Evolutionary conservation across 805 yeast genomes (phyloP), one percentile per base, ranked within the genome.

Genomic region (Ascoidea rubescens): DNA sequence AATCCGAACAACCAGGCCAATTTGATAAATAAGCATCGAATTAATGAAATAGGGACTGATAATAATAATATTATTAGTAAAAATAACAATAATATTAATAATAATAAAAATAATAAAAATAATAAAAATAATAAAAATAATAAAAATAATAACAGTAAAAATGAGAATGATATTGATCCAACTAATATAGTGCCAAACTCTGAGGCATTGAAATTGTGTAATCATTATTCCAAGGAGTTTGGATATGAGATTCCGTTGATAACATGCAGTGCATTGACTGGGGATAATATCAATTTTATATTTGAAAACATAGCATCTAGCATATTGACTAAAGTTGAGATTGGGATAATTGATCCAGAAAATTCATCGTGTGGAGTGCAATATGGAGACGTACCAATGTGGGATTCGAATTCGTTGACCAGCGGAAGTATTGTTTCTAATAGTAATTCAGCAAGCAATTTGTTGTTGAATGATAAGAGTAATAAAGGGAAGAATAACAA

Each of bases 271-370:
- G 77, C 79, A 1, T 54, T 63, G 32, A 59, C 67, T 1, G 75
- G 76, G 5, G 60, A 60, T n/a, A 69, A 71, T 48, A 65, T 75
- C 4, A 64, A 63, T n/a, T 66, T 66, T 10, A 67, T 71, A 1
- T 76, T 76, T 51, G 60, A 64, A 14, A 59, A 63, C 16, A 49
- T 76, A 17, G 65, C 75, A 1, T 63, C 63, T 32, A 67, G 67
- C 57, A 70, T 76, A 2, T 57, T 74, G 32, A 66, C 77, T 1
- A 73, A 73, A 58, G 65, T 76, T 14, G 79, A 76, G 55, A 60
- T 70, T 32, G 80, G 79, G 1, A 62, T 58, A 4, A 59, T 75
- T 5, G 77, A 74, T 55, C 78, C 78, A 0, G 77, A 75, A 53
- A 67, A 68, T 51, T 65, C 67, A 17, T 68, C 67, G 48, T 64